Evolutionary conservation across 139 green algal genomes (phyloP).

Genomic region (Deuterostichococcus epilithicus): DNA sequence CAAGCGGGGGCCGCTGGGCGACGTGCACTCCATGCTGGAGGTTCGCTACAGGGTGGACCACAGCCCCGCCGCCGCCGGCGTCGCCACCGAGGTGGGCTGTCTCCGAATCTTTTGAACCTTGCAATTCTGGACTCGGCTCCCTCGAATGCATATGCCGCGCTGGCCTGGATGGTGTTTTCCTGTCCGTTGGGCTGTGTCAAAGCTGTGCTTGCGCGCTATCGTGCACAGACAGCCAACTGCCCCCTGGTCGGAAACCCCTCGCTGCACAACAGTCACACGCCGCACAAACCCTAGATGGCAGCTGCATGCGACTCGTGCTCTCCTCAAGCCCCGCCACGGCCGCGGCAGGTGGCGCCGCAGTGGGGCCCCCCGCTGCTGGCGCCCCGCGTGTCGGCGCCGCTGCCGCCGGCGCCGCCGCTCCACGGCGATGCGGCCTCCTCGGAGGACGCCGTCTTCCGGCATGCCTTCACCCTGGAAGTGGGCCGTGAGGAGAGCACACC

Average conservation of each 20-base stretch:
- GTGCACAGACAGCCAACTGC: too few relatives aligned
- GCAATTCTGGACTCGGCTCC: too few relatives aligned
- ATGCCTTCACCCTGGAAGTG: slow-evolving; percentile 25
- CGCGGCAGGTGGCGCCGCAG: neutral
- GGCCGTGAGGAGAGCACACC: slow-evolving; percentile 13
- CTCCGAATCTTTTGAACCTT: too few relatives aligned
- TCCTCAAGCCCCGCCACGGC: too few relatives aligned
- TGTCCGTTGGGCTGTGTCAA: too few relatives aligned
- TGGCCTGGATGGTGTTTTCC: too few relatives aligned
- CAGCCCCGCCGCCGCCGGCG: neutral
- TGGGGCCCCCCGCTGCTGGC: slow-evolving; percentile 1
- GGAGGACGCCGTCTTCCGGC: slow-evolving; percentile 20
- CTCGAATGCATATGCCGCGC: too few relatives aligned
- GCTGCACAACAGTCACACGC: too few relatives aligned
- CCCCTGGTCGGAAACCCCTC: too few relatives aligned
- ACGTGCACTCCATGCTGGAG: slow-evolving; percentile 14
- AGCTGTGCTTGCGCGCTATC: too few relatives aligned
- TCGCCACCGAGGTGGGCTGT: neutral
- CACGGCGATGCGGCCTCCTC: neutral
- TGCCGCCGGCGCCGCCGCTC: neutral
- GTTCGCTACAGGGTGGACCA: slow-evolving; percentile 18
- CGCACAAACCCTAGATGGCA: too few relatives aligned
- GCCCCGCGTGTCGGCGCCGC: neutral
- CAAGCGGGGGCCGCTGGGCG: slow-evolving; percentile 13
- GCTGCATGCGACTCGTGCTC: too few relatives aligned